These are phyloP conservation scores for Leptographium procerum DNA, from an alignment of 2,329 filamentous ascomycete genomes.

Conservation along the genomic window DNA sequence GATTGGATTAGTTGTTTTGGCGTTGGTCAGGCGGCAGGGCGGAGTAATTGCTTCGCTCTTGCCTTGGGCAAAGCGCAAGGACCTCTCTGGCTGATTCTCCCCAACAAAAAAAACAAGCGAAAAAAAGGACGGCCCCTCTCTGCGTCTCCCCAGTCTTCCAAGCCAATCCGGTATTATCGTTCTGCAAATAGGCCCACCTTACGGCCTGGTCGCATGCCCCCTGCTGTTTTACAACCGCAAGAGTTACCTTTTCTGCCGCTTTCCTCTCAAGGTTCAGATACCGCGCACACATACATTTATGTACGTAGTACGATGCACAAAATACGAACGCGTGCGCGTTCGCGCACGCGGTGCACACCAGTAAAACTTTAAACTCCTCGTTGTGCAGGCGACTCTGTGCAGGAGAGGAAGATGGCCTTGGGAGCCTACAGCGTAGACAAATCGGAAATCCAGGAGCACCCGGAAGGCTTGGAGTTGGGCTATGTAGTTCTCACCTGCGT, in stretches of 20 bases:
- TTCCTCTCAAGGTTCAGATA: too few relatives aligned
- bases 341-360: too few relatives aligned
- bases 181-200: not conserved
- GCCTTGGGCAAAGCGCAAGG: too few relatives aligned
- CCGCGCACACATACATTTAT: not conserved
- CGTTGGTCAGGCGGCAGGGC: not conserved
- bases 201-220: not conserved
- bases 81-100: not conserved
- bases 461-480: not conserved
- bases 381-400: too few relatives aligned
- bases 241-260: too few relatives aligned
- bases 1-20: not conserved
- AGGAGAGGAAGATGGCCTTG: too few relatives aligned
- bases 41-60: not conserved
- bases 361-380: too few relatives aligned
- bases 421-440: not conserved
- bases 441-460: not conserved
- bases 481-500: not conserved
- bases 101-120: not conserved
- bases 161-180: not conserved
- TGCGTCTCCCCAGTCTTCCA: not conserved
- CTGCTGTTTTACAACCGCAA: not conserved
- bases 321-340: not conserved
- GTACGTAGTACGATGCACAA: not conserved
- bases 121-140: not conserved